Evolutionary conservation across 2,329 filamentous ascomycete species (phyloP).

Genomic region (Pseudogymnoascus sp.): DNA sequence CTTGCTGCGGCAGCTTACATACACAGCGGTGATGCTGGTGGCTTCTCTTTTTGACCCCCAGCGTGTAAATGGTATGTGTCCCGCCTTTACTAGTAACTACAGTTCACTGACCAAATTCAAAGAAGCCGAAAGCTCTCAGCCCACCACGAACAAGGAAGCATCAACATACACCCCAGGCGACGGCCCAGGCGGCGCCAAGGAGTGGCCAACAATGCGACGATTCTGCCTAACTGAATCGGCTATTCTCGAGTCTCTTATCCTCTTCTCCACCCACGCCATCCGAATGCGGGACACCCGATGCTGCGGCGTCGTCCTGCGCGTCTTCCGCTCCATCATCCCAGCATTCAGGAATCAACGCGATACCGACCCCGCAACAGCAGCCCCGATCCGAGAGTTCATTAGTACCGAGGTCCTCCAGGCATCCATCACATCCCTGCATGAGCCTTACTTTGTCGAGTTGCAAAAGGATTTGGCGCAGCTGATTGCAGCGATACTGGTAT

Average conservation of each 20-base stretch:
- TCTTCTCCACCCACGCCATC: constrained; percentile 87
- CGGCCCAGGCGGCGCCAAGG: constrained; percentile 27
- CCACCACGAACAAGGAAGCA: constrained; percentile 22
- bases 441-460: constrained; percentile 92
- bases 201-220: constrained; percentile 59
- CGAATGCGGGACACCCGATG: constrained; percentile 84
- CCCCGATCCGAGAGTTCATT: constrained; percentile 79
- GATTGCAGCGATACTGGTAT: constrained; percentile 76
- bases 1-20: constrained; percentile 85
- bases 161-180: constrained; percentile 21
- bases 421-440: constrained; percentile 83
- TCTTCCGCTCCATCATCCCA: constrained; percentile 78
- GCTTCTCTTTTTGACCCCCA: constrained; percentile 78
- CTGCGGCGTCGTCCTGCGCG: constrained; percentile 74
- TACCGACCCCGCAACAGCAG: constrained; percentile 28
- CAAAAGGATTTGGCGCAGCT: constrained; percentile 86
- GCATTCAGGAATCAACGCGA: constrained; percentile 48
- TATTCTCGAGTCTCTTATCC: constrained; percentile 78
- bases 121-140: not conserved
- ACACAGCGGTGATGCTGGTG: constrained; percentile 86
- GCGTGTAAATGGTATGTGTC: constrained; percentile 48
- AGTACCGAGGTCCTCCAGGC: constrained; percentile 82
- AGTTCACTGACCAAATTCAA: constrained; percentile 1
- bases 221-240: constrained; percentile 74
- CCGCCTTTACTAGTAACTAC: not conserved